These are phyloP conservation scores for Dioscorea cayenensis DNA, from an alignment of 116 monocot species.

Conservation along the genomic window DNA sequence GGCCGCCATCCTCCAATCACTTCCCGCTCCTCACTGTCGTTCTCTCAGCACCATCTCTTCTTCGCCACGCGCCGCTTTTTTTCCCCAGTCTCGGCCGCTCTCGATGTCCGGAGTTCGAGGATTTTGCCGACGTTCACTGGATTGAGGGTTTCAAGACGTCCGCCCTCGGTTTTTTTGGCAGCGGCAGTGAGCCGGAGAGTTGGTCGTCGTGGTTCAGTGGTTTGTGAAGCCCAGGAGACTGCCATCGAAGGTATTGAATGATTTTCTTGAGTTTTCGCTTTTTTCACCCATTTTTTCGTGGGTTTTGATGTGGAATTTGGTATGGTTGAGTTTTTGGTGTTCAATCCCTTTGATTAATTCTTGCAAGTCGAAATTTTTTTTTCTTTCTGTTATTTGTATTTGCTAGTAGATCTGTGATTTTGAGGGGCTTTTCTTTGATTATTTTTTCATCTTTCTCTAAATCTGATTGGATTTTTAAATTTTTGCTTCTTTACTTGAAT, in stretches of 20 bases:
- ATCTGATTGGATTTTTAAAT: too few species aligned
- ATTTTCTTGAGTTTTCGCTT: background rate
- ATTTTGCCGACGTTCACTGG: conserved; percentile 13
- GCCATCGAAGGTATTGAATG: conserved; percentile 17
- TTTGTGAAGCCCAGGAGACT: conserved; percentile 27
- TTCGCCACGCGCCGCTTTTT: conserved; percentile 2
- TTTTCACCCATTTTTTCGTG: background rate
- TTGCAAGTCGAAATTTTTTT: too few species aligned
- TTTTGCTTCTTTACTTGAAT: too few species aligned
- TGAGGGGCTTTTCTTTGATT: too few species aligned
- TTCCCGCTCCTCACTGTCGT: conserved; percentile 10
- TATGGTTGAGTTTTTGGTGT: too few species aligned
- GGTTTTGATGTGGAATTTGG: background rate
- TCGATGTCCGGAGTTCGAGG: background rate
- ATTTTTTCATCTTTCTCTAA: too few species aligned
- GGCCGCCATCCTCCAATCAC: conserved; percentile 16
- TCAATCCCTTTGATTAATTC: too few species aligned
- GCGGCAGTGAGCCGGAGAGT: conserved; percentile 2
- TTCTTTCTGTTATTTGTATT: too few species aligned
- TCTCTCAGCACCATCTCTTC: background rate
- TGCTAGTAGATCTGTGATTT: too few species aligned
- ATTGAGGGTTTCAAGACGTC: conserved; percentile 11
- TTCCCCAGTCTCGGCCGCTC: conserved; percentile 5
- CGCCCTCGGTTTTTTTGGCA: background rate
- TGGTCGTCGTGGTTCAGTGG: conserved; percentile 15